Base-by-base conservation (phyloP, 2,329 filamentous ascomycete species). In the Scolecobasidium constrictum region DNA sequence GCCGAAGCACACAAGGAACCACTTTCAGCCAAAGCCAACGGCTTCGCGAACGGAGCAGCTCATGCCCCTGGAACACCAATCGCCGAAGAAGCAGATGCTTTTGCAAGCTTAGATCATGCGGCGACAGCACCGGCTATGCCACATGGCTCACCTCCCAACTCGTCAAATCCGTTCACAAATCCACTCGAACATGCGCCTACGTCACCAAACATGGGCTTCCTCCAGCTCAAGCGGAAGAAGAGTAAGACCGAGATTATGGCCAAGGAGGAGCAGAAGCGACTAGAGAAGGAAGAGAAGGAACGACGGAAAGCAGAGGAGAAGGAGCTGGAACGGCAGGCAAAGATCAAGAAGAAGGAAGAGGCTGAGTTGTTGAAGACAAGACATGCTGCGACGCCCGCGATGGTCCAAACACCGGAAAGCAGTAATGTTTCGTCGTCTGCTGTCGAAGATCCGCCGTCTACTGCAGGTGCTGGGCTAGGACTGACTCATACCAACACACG, bases 21-120 rank as follows among this genome's bases (percentile, higher is more conserved):
- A 71, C 68, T 49, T 64, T 75, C 55, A 68, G 59, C 28, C 51
- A 67, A 53, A 18, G 42, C 50, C n/a, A 43, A 43, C 13, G 46
- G 43, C 11, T 49, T 48, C 1, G 44, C 48, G 16, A 45, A 43
- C 18, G 43, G 37, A 7, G 13, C n/a, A 7, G n/a, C 38, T 36
- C 49, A 46, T 56, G 50, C 49, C 52, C 52, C 58, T 53, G 46
- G 66, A 5, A 66, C 65, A 12, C 62, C 59, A 38, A 60, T 53
- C 38, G 55, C 49, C 50, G 71, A 61, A 60, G 64, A 56, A 52
- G 65, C 51, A 54, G 71, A 62, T 46, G 63, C 57, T 40, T 73
- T 81, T 53, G 66, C 69, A 9, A 73, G 66, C 19, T 66, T 90
- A 5, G 75, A 79, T 17, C 81, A 86, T 52, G 76, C 78, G 6